These are phyloP conservation scores for Mycena galericulata DNA, from an alignment of 768 basidiomycete species.

Conservation along the genomic window DNA sequence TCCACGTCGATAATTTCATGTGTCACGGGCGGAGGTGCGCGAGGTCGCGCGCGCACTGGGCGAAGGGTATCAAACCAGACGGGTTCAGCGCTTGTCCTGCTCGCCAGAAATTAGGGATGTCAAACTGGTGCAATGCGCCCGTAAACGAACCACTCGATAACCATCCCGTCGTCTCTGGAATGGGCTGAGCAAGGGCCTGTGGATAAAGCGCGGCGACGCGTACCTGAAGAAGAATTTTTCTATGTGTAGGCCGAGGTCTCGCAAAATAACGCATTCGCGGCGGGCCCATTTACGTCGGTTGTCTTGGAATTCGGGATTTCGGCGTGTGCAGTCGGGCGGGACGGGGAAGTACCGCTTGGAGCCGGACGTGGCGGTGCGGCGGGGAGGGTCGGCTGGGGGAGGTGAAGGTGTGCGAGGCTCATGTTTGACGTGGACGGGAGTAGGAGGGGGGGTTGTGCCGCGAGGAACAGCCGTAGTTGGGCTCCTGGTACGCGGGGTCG, in stretches of 20 bases:
- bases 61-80: slow-evolving; percentile 34
- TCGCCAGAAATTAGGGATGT: too few relatives aligned
- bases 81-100: slow-evolving; percentile 18
- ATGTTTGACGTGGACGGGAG: slow-evolving; percentile 9
- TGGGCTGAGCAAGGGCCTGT: background rate
- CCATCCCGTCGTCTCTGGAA: slow-evolving; percentile 38
- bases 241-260: slow-evolving; percentile 25
- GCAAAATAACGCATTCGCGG: slow-evolving; percentile 15
- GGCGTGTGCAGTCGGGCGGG: slow-evolving; percentile 23
- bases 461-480: background rate
- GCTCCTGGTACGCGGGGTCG: slow-evolving; percentile 2
- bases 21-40: background rate
- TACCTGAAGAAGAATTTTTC: slow-evolving; percentile 32
- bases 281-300: background rate
- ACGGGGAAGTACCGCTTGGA: slow-evolving; percentile 36
- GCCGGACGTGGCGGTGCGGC: slow-evolving; percentile 27
- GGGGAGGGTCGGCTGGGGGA: slow-evolving; percentile 9
- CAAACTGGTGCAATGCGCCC: too few relatives aligned
- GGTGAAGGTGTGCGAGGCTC: slow-evolving; percentile 23
- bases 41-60: slow-evolving; percentile 14
- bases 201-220: background rate
- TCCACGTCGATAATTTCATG: slow-evolving; percentile 32
- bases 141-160: slow-evolving; percentile 36
- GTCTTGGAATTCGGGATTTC: too few relatives aligned
- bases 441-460: background rate